phyloP scores from a whole-genome alignment of 768 basidiomycete genomes.

The Collybiopsis confluens region DNA sequence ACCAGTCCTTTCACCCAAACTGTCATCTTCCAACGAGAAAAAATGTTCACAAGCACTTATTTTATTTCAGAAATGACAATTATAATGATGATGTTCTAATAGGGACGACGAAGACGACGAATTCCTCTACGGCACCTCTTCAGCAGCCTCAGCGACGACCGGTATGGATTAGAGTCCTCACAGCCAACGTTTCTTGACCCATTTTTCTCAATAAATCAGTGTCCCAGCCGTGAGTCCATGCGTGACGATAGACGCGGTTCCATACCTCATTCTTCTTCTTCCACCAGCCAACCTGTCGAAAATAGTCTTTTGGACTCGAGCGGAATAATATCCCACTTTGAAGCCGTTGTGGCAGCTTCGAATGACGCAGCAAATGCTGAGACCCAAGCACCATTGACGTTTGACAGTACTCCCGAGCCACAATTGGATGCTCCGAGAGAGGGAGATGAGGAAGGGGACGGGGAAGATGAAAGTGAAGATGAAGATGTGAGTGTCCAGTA shows the following conservation, averaged over 20 bases:
- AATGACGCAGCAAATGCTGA: conserved; percentile 30
- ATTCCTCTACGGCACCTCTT: conserved; percentile 65
- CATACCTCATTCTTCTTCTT: conserved; percentile 12
- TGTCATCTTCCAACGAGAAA: no score
- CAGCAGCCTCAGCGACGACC: conserved; percentile 23
- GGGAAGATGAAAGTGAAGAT: conserved; percentile 37
- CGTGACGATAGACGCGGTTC: conserved; percentile 1
- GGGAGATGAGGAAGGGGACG: conserved; percentile 29
- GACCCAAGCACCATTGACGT: conserved; percentile 39
- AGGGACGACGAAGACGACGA: conserved; percentile 77
- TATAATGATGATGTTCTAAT: neutral
- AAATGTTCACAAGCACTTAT: no score
- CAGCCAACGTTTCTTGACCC: conserved; percentile 32
- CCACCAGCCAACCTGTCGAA: conserved; percentile 9
- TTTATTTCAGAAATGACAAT: no score
- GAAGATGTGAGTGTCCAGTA: conserved; percentile 31
- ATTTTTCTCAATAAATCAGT: conserved; percentile 43
- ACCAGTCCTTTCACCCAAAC: no score
- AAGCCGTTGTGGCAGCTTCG: conserved; percentile 18
- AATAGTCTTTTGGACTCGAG: conserved; percentile 4
- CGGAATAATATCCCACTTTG: conserved; percentile 17
- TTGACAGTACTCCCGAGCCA: conserved; percentile 46
- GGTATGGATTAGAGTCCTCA: conserved; percentile 17
- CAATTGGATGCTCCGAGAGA: conserved; percentile 34
- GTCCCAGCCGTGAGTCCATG: conserved; percentile 61